Conservation (phyloP, 2,329 filamentous ascomycete genomes). For the Pseudopyrenochaeta lycopersici region DNA sequence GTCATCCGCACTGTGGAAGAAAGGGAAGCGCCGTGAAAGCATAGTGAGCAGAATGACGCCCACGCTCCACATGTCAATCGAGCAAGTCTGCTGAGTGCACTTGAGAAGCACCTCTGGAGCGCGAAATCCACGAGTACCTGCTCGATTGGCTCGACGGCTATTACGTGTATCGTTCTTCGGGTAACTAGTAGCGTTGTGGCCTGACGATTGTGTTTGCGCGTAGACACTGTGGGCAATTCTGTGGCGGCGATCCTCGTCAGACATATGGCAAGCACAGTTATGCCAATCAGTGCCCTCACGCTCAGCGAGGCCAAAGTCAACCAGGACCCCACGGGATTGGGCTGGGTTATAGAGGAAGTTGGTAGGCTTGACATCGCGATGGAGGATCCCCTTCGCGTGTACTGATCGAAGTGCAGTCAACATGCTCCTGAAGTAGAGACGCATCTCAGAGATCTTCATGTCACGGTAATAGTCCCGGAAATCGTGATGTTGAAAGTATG, state of each 20-base stretch:
- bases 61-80: conserved; percentile 96
- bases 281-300: conserved; percentile 74
- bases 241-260: conserved; percentile 67
- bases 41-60: conserved; percentile 98
- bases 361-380: conserved; percentile 96
- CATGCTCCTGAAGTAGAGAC: conserved; percentile 86
- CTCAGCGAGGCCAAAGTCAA: conserved; percentile 99
- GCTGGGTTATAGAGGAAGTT: conserved; percentile 94
- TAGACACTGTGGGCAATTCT: conserved; percentile 66
- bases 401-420: conserved; percentile 86
- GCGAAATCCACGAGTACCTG: conserved; percentile 93
- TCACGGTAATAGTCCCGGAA: conserved; percentile 94
- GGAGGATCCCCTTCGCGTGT: conserved; percentile 84
- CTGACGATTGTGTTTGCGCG: conserved; percentile 60
- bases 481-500: conserved; percentile 94
- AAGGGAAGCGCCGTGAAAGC: conserved; percentile 89
- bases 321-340: conserved; percentile 83
- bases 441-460: conserved; percentile 86
- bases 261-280: conserved; percentile 82
- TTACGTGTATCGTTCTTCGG: conserved; percentile 90
- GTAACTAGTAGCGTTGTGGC: conserved; percentile 67
- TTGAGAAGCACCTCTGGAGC: conserved; percentile 97
- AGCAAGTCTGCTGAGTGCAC: conserved; percentile 89
- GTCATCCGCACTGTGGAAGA: conserved; percentile 99
- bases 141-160: conserved; percentile 89